A percentile compares a stretch with the other conserved stretches of the same genome.
Evolutionary conservation across 257 asterid genomes (phyloP).

Genomic region (Nicotiana sylvestris): DNA sequence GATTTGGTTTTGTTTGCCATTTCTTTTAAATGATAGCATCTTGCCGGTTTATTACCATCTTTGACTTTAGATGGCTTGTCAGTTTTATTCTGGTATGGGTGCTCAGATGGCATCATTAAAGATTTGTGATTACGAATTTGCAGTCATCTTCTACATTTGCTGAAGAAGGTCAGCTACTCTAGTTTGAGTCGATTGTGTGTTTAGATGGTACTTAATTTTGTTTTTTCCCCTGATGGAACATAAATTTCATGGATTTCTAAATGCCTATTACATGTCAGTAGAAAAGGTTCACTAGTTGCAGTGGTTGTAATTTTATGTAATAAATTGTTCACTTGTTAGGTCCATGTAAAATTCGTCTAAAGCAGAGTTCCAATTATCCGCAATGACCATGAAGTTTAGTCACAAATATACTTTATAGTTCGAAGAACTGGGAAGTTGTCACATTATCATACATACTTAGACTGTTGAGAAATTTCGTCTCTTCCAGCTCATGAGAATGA

Average conservation of each 20-base stretch:
- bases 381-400: background rate
- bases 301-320: background rate
- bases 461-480: too few species aligned
- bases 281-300: background rate
- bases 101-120: background rate
- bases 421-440: too few species aligned
- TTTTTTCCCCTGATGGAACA: background rate
- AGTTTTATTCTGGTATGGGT: conserved; percentile 39
- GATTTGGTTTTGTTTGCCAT: background rate
- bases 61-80: background rate
- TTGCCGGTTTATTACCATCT: background rate
- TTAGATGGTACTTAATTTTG: background rate
- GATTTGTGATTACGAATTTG: too few species aligned
- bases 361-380: background rate
- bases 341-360: background rate
- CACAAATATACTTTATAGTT: background rate
- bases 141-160: background rate
- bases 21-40: background rate
- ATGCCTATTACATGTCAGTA: background rate
- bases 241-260: background rate
- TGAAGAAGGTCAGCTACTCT: background rate
- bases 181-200: background rate
- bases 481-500: too few species aligned
- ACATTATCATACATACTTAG: too few species aligned
- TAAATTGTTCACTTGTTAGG: background rate